A percentile compares a stretch with the other conserved stretches of the same genome.
These are phyloP conservation scores for Trametes cingulata DNA, from an alignment of 768 basidiomycete species.

Conservation along the genomic window DNA sequence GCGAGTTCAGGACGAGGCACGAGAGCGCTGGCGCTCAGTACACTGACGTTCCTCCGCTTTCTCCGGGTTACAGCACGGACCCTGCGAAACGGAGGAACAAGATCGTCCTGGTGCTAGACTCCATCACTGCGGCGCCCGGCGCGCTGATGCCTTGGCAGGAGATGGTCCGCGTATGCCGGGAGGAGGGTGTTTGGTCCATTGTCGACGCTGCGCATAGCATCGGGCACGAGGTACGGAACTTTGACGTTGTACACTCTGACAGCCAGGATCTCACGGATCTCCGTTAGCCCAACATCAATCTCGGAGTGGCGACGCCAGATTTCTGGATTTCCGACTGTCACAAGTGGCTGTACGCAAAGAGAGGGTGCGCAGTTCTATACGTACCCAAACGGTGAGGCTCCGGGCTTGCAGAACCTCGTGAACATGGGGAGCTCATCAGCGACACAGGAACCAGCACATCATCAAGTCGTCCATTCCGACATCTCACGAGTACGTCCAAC, in stretches of 20 bases:
- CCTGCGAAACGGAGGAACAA: slow-evolving; percentile 36
- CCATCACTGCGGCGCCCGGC: slow-evolving; percentile 63
- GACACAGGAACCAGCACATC: slow-evolving; percentile 69
- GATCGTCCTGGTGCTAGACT: slow-evolving; percentile 70
- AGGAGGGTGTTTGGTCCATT: slow-evolving; percentile 64
- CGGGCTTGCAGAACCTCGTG: neutral
- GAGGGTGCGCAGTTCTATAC: slow-evolving; percentile 70
- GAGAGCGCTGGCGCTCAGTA: slow-evolving; percentile 11
- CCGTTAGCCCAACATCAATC: slow-evolving; percentile 45
- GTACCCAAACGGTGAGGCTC: slow-evolving; percentile 57
- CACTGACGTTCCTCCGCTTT: slow-evolving; percentile 19
- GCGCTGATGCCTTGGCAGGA: slow-evolving; percentile 69
- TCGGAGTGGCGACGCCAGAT: slow-evolving; percentile 60
- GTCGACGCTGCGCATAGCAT: slow-evolving; percentile 82
- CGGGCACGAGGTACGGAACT: slow-evolving; percentile 56
- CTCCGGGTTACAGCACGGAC: neutral
- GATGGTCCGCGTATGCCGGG: slow-evolving; percentile 62
- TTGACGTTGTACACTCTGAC: neutral
- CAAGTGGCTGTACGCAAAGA: slow-evolving; percentile 80
- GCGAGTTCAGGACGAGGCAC: slow-evolving; percentile 29
- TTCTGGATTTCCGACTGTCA: slow-evolving; percentile 87
- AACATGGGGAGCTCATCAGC: no score
- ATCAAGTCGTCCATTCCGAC: slow-evolving; percentile 64
- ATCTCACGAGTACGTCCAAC: slow-evolving; percentile 51
- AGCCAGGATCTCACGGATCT: neutral